phyloP scores from a whole-genome alignment of 345 rosid species.

The Salix koriyanagi region DNA sequence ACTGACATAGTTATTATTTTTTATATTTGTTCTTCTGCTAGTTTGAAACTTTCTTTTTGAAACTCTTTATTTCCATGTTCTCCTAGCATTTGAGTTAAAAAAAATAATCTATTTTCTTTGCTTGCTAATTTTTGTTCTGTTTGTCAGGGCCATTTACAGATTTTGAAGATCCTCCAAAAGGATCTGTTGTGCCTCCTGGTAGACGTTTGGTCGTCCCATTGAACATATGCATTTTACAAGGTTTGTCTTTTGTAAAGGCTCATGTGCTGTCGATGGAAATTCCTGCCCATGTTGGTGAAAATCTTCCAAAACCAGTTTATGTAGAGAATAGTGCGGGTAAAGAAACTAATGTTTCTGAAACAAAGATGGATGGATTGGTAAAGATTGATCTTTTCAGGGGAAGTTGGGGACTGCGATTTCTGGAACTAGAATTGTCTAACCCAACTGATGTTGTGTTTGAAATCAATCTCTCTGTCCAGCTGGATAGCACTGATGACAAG shows the following conservation, averaged over 20 bases:
- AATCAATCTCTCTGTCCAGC: slow-evolving; percentile 73
- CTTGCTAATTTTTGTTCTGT: slow-evolving; percentile 16
- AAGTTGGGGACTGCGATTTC: slow-evolving; percentile 96
- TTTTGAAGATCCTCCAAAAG: slow-evolving; percentile 46
- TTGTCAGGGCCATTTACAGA: slow-evolving; percentile 55
- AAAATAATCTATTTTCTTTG: neutral
- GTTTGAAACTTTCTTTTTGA: neutral
- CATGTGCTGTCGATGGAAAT: slow-evolving; percentile 98
- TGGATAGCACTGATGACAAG: slow-evolving; percentile 53
- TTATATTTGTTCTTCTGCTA: neutral
- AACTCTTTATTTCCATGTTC: neutral
- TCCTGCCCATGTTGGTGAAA: slow-evolving; percentile 80
- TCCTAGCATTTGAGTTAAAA: neutral
- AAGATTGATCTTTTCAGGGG: slow-evolving; percentile 94
- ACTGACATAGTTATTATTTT: neutral
- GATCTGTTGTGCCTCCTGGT: slow-evolving; percentile 62
- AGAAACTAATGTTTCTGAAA: slow-evolving; percentile 46
- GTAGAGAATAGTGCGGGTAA: slow-evolving; percentile 21
- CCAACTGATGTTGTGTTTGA: slow-evolving; percentile 96
- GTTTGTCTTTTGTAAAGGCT: slow-evolving; percentile 88
- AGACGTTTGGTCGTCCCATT: slow-evolving; percentile 88
- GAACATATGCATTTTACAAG: slow-evolving; percentile 82
- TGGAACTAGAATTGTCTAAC: slow-evolving; percentile 88
- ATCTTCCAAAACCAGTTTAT: slow-evolving; percentile 39
- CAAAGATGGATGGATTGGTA: slow-evolving; percentile 67